A percentile compares a stretch with the other conserved stretches of the same genome.
Evolutionary conservation across 371 early-diverging fungal species (phyloP).

Genomic region (Circinella minor): DNA sequence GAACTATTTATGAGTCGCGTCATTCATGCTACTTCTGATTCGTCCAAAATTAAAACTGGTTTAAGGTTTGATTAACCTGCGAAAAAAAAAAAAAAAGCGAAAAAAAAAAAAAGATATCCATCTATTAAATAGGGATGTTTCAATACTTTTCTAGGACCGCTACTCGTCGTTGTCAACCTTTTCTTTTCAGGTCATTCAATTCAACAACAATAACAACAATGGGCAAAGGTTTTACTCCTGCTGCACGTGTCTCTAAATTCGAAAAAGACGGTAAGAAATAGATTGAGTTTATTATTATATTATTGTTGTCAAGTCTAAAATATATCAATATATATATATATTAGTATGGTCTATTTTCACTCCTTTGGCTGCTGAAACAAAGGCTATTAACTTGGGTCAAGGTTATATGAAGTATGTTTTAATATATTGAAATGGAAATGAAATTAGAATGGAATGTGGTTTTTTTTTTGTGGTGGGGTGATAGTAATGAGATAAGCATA

Average conservation of each 20-base stretch:
- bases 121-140: background rate
- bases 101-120: background rate
- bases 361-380: constrained; percentile 79
- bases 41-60: background rate
- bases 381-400: constrained; percentile 95
- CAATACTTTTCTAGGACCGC: constrained; percentile 7
- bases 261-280: constrained; percentile 42
- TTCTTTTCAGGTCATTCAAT: constrained; percentile 2
- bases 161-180: background rate
- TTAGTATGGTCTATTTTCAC: constrained; percentile 94
- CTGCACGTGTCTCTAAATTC: constrained; percentile 46
- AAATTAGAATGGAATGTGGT: too few species aligned
- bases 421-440: too few species aligned
- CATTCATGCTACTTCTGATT: background rate
- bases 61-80: too few species aligned
- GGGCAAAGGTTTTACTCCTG: constrained; percentile 32
- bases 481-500: too few species aligned
- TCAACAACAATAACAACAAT: constrained; percentile 7
- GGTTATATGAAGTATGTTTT: constrained; percentile 79
- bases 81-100: too few species aligned
- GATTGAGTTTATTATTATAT: background rate
- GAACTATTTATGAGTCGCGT: background rate
- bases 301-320: background rate
- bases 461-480: too few species aligned
- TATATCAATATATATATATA: background rate